Evolutionary conservation across 2,329 filamentous ascomycete species (phyloP).

Genomic region (Trematosphaeria pertusa): DNA sequence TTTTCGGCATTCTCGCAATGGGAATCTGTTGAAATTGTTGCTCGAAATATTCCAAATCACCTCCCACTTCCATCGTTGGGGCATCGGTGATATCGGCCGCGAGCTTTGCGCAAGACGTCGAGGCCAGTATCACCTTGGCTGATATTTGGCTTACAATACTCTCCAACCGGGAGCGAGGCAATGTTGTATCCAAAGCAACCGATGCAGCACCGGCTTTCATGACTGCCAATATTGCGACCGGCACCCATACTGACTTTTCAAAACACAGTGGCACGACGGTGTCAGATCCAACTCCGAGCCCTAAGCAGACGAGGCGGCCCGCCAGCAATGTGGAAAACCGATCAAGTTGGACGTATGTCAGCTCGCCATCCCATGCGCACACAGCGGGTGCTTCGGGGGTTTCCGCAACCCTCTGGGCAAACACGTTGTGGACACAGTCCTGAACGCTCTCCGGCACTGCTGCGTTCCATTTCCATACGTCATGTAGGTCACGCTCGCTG

Average conservation of each 20-base stretch:
- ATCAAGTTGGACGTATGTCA: slow-evolving; percentile 18
- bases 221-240: slow-evolving; percentile 48
- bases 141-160: background rate
- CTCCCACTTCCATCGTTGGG: background rate
- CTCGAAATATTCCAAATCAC: background rate
- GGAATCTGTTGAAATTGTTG: too few species aligned
- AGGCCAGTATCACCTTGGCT: background rate
- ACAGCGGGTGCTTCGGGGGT: slow-evolving; percentile 16
- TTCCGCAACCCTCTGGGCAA: slow-evolving; percentile 2
- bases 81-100: slow-evolving; percentile 11
- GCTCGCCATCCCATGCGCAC: slow-evolving; percentile 11
- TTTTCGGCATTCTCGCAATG: too few species aligned
- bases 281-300: slow-evolving; percentile 7
- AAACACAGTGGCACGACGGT: slow-evolving; percentile 13
- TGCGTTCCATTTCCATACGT: background rate
- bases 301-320: background rate
- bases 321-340: slow-evolving; percentile 9
- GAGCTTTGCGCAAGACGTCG: background rate
- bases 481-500: background rate
- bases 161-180: background rate
- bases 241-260: slow-evolving; percentile 23
- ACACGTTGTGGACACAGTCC: slow-evolving; percentile 9
- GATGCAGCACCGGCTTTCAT: slow-evolving; percentile 51
- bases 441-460: background rate
- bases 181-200: slow-evolving; percentile 33